Base-by-base conservation (phyloP, 345 rosid species). In the Eutrema yunnanense region DNA sequence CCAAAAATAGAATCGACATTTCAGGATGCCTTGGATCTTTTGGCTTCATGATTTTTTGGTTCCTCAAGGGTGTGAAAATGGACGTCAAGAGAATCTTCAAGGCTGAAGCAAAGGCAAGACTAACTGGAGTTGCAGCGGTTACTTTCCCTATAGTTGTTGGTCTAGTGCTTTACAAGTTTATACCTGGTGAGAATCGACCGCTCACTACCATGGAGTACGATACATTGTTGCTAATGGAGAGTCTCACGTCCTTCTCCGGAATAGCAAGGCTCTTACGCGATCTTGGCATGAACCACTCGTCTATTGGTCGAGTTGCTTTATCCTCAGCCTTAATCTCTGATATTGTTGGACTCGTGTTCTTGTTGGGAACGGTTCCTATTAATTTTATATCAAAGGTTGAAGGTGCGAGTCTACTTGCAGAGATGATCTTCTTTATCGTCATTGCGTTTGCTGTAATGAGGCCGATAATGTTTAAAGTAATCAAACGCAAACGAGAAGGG, bases 51-150 rank as follows among this genome's bases (percentile, higher is more conserved):
- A 14, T 84, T 11, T 83, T 78, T 53, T 60, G 83, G 63, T 86
- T 86, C 73, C 76, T 86, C 33, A 61, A 73, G 59, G 88, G 80
- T 51, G 85, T 86, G 73, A 85, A 83, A 81, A 82, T 80, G 82
- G 86, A 87, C 43, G 60, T 79, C 44, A 65, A 59, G 36, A 47
- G 75, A 36, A 62, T 79, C 16, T 36, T 74, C 26, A 71, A 51
- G 52, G 41, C 74, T 6, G 80, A 74, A 26, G 50, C 46, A 41
- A 79, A 78, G 14, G 78, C 84, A 29, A 47, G 48, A 8, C 56
- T 73, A 34, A 69, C 78, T 3, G 85, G 81, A 19, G 2, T 77
- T 32, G 62, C 79, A 5, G 33, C 76, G 6, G 64, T 79, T 46
- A 0, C 62, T 1, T 46, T 56, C 1, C 96, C 88, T 33, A 13